Evolutionary conservation across 2,329 filamentous ascomycete genomes (phyloP), one percentile per base, ranked within the genome.

Genomic region (Orbilia quercus): DNA sequence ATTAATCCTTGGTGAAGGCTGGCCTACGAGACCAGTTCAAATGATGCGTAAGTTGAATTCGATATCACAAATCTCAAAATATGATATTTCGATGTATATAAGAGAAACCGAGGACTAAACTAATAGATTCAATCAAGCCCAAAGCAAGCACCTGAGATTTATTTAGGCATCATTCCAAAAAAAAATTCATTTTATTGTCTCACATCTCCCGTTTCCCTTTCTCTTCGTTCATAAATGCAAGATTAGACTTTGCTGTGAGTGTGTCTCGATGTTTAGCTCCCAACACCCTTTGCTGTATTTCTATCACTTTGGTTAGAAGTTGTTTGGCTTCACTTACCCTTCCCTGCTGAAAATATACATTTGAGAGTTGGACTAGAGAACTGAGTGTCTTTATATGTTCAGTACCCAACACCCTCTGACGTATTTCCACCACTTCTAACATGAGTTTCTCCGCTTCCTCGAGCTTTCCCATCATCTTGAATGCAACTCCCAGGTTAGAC

Each of bases 211-310:
- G 53, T 9, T 9, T 31, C 9, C 28, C 28, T 9, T 31, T 4
- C 28, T 31, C 28, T 4, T 9, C 28, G 28, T 31, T 5, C 9
- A 31, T 31, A 31, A 31, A 31, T 31, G 28, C 28, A 5, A 31
- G 28, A 18, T 71, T 65, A 25, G 34, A 59, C 22, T 53, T 60
- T 25, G 48, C 55, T n/a, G 54, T 45, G 1, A 75, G 28, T 5
- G 74, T 74, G 42, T 60, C 51, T 9, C 53, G 74, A 48, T 75
- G 70, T 12, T 58, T 53, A 7, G 34, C 53, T 20, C 71, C 74
- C 7, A 75, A 11, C 25, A 64, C 16, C 54, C 22, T 51, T 18
- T 70, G 48, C 58, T 54, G 9, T 48, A 38, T 22, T n/a, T 44
- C 62, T 11, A 70, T 54, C 53, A 59, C 62, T 34, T 42, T 31